These are phyloP conservation scores for Tetragonia tetragonoides DNA, from an alignment of 148 eudicot species.

Conservation along the genomic window DNA sequence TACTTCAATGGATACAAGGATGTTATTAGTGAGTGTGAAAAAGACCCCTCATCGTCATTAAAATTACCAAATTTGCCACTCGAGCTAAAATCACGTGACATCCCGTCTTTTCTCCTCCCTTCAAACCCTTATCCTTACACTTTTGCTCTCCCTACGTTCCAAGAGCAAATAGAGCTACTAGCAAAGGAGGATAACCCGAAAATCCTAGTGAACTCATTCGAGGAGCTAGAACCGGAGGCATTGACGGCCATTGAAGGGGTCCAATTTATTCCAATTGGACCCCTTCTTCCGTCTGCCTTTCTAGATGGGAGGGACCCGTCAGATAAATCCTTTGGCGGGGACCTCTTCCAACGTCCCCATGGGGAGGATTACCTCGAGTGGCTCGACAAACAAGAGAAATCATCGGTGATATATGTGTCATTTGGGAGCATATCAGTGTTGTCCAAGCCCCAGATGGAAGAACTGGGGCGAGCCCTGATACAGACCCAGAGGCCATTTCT, in stretches of 20 bases:
- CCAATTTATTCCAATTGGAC: slow-evolving; percentile 39
- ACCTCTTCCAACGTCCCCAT: slow-evolving; percentile 22
- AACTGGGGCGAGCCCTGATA: slow-evolving; percentile 48
- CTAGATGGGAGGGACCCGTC: slow-evolving; percentile 34
- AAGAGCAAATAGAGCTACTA: slow-evolving; percentile 37
- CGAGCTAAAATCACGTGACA: slow-evolving; percentile 33
- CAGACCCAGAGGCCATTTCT: slow-evolving; percentile 43
- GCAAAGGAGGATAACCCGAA: slow-evolving; percentile 35
- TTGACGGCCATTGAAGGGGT: slow-evolving; percentile 33
- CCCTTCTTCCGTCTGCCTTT: slow-evolving; percentile 42
- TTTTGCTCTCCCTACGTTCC: slow-evolving; percentile 30
- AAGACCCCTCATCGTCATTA: slow-evolving; percentile 37
- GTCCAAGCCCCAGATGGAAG: slow-evolving; percentile 38
- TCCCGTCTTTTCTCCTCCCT: slow-evolving; percentile 58
- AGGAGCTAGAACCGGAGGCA: slow-evolving; percentile 47
- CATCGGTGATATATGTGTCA: slow-evolving; percentile 62
- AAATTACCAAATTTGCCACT: slow-evolving; percentile 47
- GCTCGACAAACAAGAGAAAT: slow-evolving; percentile 45
- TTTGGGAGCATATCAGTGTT: slow-evolving; percentile 53
- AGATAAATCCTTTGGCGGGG: slow-evolving; percentile 29
- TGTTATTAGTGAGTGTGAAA: slow-evolving; percentile 20
- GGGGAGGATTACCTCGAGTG: slow-evolving; percentile 38
- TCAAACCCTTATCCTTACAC: slow-evolving; percentile 24
- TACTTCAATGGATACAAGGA: slow-evolving; percentile 41
- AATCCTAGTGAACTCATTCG: slow-evolving; percentile 61